Base-by-base conservation (phyloP, 140 eudicot genomes). In the Anethum foeniculum region DNA sequence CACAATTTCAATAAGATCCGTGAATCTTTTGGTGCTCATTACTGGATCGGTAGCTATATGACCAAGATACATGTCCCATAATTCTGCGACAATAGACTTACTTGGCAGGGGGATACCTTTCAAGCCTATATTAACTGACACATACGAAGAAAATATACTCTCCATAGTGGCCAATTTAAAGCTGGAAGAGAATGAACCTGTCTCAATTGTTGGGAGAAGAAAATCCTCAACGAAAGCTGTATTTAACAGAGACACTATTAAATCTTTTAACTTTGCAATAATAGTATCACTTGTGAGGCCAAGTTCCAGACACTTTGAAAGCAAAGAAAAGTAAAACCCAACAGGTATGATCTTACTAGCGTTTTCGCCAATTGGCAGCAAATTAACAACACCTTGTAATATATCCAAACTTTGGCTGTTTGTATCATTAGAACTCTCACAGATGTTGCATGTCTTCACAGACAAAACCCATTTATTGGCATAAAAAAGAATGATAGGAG, bases 281-380 rank as follows among this genome's bases (percentile, higher is more conserved):
- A 82, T 79, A 36, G 90, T 88, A 58, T 79, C 32, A 16, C 25
- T 83, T 73, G 83, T 83, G 30, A 87, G 65, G 81, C 87, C 86
- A 23, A 90, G 88, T 81, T 89, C 90, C 36, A 93, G 83, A 64
- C 87, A 84, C 82, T 80, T 83, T 1, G 93, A 86, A 18, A 95
- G 92, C 90, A 95, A 87, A 21, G 79, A 80, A 67, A 95, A 93
- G 86, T 91, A 95, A 78, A 95, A 95, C 79, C 97, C 97, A 21
- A 92, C 93, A 9, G 97, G 99, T 71, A 95, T 86, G 69, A 83
- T 85, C 81, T 84, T 89, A 74, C 89, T 84, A 71, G 88, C 88
- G 82, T 85, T 90, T 48, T 86, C 91, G 4, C 93, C 89, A 49
- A 74, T 82, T 1, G 90, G 91, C 72, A 95, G 88, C 89, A 95